Percentiles rank a stretch among this genome's conserved stretches.
These are phyloP conservation scores for Dothideomycetidae sp. DNA, from an alignment of 2,329 filamentous ascomycete species.

Conservation along the genomic window DNA sequence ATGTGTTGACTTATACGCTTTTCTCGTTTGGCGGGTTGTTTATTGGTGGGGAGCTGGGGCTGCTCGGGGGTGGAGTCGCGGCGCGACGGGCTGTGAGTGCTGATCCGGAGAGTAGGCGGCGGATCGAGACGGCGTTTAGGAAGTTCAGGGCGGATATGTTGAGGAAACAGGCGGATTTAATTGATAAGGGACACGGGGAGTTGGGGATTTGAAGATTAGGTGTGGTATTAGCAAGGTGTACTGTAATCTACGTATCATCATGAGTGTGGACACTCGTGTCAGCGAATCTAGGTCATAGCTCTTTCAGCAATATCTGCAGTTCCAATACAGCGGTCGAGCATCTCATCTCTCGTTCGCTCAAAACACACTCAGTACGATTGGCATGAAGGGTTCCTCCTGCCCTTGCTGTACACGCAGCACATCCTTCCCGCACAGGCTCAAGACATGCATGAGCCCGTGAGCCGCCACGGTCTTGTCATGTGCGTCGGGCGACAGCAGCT, in stretches of 20 bases:
- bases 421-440: constrained; percentile 44
- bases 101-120: constrained; percentile 39
- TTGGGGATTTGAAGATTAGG: constrained; percentile 8
- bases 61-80: constrained; percentile 42
- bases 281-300: no score
- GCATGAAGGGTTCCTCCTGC: constrained; percentile 38
- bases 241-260: no score
- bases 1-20: constrained; percentile 49
- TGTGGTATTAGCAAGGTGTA: no score
- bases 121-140: constrained; percentile 50
- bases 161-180: constrained; percentile 40
- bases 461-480: constrained; percentile 49
- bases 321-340: no score
- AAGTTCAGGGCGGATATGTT: constrained; percentile 50
- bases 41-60: constrained; percentile 48
- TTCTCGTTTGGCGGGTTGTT: constrained; percentile 48
- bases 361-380: constrained; percentile 16
- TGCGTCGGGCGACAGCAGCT: constrained; percentile 46
- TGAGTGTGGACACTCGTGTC: no score
- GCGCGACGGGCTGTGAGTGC: constrained; percentile 39
- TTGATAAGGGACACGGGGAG: constrained; percentile 31
- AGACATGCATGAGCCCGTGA: constrained; percentile 61
- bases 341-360: no score
- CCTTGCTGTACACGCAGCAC: constrained; percentile 37
- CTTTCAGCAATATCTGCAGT: no score